Evolutionary conservation across 768 basidiomycete species (phyloP).

Genomic region (Amanita thiersii): DNA sequence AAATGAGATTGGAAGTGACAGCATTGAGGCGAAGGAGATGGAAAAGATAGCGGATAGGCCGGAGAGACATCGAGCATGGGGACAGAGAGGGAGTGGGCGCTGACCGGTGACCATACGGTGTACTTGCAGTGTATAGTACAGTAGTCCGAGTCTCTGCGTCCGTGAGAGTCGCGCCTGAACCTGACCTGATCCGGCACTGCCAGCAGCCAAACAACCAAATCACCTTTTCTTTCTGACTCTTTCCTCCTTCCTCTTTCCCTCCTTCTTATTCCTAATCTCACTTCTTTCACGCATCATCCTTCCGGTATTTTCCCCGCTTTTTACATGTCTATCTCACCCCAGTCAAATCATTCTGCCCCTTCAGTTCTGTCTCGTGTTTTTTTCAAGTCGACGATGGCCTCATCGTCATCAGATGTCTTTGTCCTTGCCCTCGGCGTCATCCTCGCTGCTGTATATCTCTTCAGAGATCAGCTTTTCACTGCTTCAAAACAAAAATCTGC

Average conservation of each 20-base stretch:
- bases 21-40: conserved; percentile 37
- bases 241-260: conserved; percentile 9
- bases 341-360: conserved; percentile 31
- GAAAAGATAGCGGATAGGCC: conserved; percentile 24
- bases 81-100: too few species aligned
- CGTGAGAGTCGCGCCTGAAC: too few species aligned
- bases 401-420: conserved; percentile 63
- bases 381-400: conserved; percentile 46
- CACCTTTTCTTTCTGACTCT: conserved; percentile 12
- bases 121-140: too few species aligned
- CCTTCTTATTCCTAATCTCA: conserved; percentile 13
- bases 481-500: conserved; percentile 55
- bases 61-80: conserved; percentile 40
- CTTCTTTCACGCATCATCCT: conserved; percentile 9
- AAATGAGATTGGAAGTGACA: conserved; percentile 49
- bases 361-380: conserved; percentile 23
- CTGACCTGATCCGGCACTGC: too few species aligned
- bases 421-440: conserved; percentile 69
- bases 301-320: conserved; percentile 16
- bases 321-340: conserved; percentile 21
- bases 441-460: conserved; percentile 74
- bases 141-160: too few species aligned
- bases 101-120: too few species aligned
- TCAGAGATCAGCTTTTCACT: conserved; percentile 72
- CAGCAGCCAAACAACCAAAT: too few species aligned